Base-by-base conservation (phyloP, 305 asterid genomes). In the Fraxinus sp. region DNA sequence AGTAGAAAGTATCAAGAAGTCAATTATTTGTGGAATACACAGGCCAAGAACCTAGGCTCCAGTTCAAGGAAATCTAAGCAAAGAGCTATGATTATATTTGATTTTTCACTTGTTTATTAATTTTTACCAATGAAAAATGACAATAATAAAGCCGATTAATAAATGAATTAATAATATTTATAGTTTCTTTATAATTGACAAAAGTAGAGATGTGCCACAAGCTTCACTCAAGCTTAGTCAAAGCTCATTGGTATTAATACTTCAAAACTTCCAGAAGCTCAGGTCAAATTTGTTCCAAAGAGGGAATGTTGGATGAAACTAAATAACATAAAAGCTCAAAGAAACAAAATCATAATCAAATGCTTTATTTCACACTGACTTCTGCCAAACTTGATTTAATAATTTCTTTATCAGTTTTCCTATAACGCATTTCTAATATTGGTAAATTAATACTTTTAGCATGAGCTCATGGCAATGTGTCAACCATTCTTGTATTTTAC, bases 11-110 rank as follows among this genome's bases (percentile, higher is more conserved):
- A 55, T 55, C 10, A 82, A 75, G 76, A 24, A 68, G 30, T 59
- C 22, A 71, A 72, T 26, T 1, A 30, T 37, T 26, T 44, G 36
- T 11, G 28, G 74, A 36, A 46, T 39, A 57, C 71, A 24, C 46
- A 76, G 78, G 20, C 37, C 46, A 5, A 66, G 70, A 11, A 14
- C 46, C 18, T 13, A 35, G 66, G 22, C 39, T 20, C n/a, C 41
- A 55, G 26, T 77, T 30, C 28, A 24, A n/a, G 16, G 59, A 66
- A 62, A 81, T 22, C 22, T 28, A 36, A 57, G 86, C 79, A 74
- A 59, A 80, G 24, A 10, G 28, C 33, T 57, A 16, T 33, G n/a
- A 26, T 71, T 84, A 77, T 70, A 49, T 49, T 81, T 24, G 37
- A 55, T 20, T 57, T 68, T 66, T 24, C 59, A 52, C 64, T 33